Percentiles rank a stretch among this genome's conserved stretches.
Conservation (phyloP, 2,329 filamentous ascomycete genomes). For the Hymenotorrendiella dingleyae region DNA sequence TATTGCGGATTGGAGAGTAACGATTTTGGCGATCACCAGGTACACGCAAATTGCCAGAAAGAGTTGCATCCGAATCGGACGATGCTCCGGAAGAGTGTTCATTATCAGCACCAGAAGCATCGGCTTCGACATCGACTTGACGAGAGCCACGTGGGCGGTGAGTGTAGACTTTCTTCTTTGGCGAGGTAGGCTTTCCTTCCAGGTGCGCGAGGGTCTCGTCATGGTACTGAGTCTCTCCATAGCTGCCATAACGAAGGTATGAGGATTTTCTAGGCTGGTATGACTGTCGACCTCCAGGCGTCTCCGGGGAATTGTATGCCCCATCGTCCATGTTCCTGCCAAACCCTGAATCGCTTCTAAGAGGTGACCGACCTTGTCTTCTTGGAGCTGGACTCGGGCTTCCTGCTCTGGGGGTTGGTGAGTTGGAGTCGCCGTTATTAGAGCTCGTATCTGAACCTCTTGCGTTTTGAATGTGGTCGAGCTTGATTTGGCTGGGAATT, state of each 20-base stretch:
- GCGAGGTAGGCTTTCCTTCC: constrained; percentile 15
- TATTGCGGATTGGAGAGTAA: not conserved
- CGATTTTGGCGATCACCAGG: constrained; percentile 4
- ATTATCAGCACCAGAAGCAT: constrained; percentile 26
- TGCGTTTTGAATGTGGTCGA: constrained; percentile 12
- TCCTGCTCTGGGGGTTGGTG: constrained; percentile 1
- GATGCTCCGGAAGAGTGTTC: constrained; percentile 27
- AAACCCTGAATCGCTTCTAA: constrained; percentile 2
- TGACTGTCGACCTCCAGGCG: constrained; percentile 11
- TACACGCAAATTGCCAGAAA: constrained; percentile 17
- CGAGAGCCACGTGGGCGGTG: constrained; percentile 16
- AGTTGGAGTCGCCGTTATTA: constrained; percentile 2
- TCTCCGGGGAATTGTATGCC: constrained; percentile 1
- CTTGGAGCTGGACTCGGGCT: constrained; percentile 10
- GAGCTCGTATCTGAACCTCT: constrained; percentile 9
- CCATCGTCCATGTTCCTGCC: constrained; percentile 1
- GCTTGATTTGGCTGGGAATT: constrained; percentile 19
- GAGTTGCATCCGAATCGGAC: constrained; percentile 26
- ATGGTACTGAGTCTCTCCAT: constrained; percentile 21
- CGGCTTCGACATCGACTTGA: constrained; percentile 10
- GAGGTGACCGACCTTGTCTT: constrained; percentile 7
- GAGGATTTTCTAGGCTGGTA: constrained; percentile 32
- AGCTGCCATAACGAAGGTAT: constrained; percentile 28
- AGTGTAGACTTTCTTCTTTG: constrained; percentile 15
- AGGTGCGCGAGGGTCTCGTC: constrained; percentile 24